A percentile compares a stretch with the other conserved stretches of the same genome.
These are phyloP conservation scores for Magnolia changhungtana DNA, from an alignment of 164 flowering plant genomes.

Conservation along the genomic window DNA sequence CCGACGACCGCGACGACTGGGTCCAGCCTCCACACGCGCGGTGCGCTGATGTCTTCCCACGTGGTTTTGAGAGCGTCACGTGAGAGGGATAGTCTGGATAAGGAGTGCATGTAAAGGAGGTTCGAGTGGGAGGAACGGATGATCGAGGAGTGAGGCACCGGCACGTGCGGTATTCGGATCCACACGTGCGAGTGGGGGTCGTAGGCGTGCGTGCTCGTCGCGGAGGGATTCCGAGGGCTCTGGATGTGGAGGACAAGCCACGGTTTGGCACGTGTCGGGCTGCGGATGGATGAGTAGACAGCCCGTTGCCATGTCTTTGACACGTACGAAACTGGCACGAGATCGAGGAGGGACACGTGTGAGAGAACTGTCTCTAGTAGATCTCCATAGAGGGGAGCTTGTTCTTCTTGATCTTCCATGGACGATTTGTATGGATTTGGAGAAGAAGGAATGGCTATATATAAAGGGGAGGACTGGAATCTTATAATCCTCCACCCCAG, in stretches of 20 bases:
- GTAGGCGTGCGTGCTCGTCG: conserved; percentile 37
- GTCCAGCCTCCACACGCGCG: conserved; percentile 55
- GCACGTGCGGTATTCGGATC: conserved; percentile 30
- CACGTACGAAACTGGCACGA: conserved; percentile 50
- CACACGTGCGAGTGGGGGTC: conserved; percentile 62
- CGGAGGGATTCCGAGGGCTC: conserved; percentile 23
- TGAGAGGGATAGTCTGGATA: conserved; percentile 48
- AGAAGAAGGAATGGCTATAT: not conserved
- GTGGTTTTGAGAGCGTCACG: conserved; percentile 40
- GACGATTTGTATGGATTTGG: not conserved
- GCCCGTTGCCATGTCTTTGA: conserved; percentile 56
- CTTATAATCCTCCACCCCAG: too few relatives aligned
- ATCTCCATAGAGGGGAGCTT: conserved; percentile 50
- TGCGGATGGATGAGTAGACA: conserved; percentile 40
- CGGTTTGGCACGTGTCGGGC: conserved; percentile 40
- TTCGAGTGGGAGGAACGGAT: conserved; percentile 50
- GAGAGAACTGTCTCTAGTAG: conserved; percentile 50
- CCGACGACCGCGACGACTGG: conserved; percentile 65
- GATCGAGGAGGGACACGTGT: conserved; percentile 51
- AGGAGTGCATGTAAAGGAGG: conserved; percentile 51
- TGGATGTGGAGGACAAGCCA: conserved; percentile 70
- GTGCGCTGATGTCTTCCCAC: conserved; percentile 48
- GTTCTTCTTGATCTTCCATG: not conserved
- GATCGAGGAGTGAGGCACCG: conserved; percentile 4
- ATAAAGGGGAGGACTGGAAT: not conserved